A percentile compares a stretch with the other conserved stretches of the same genome.
Conservation (phyloP, 139 green algal genomes). For the Mesotaenium endlicherianum region DNA sequence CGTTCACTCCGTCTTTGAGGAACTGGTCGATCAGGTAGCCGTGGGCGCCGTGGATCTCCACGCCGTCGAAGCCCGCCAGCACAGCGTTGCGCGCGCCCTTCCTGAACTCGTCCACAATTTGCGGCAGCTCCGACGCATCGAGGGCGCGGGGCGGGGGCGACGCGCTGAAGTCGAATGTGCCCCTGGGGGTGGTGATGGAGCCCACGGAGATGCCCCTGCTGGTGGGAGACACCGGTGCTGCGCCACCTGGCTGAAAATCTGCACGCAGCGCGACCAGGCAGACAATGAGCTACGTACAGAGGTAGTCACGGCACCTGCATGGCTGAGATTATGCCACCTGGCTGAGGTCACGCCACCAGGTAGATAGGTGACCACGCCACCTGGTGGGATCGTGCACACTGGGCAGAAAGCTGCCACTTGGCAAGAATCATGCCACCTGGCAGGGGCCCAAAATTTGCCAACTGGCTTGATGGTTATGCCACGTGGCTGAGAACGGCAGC, state of each 20-base stretch:
- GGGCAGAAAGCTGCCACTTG: no score
- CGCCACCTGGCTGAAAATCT: background rate
- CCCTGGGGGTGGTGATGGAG: slow-evolving; percentile 29
- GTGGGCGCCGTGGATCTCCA: slow-evolving; percentile 61
- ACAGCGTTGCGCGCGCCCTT: slow-evolving; percentile 11
- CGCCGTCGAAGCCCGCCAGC: slow-evolving; percentile 54
- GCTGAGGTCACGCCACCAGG: no score
- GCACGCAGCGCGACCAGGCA: no score
- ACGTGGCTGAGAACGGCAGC: no score
- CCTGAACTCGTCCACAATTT: slow-evolving; percentile 9
- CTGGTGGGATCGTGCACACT: no score
- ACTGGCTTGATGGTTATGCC: no score
- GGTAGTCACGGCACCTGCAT: no score
- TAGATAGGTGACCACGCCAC: no score
- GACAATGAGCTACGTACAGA: no score
- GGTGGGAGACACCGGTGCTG: background rate
- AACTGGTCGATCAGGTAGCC: slow-evolving; percentile 60
- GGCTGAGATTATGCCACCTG: no score
- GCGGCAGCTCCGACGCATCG: background rate
- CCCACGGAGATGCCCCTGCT: background rate
- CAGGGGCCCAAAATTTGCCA: no score
- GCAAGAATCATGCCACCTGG: no score
- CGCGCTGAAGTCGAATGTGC: background rate
- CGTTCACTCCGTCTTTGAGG: background rate
- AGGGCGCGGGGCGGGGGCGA: slow-evolving; percentile 14